phyloP scores from a whole-genome alignment of 2,329 filamentous ascomycete species.

The Venturiaceae sp. region DNA sequence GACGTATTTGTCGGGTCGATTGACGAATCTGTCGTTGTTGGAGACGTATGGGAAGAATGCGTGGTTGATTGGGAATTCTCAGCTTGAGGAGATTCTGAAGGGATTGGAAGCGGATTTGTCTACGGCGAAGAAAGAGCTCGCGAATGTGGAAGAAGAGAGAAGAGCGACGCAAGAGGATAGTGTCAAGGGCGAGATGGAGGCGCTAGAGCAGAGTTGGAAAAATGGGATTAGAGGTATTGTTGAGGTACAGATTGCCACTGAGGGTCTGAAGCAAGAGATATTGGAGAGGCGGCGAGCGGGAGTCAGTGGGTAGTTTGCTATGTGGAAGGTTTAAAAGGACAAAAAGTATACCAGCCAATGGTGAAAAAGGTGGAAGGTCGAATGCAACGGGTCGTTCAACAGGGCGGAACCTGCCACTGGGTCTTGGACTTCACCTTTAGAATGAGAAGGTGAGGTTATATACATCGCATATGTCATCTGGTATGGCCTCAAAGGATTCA shows the following conservation, averaged over 20 bases:
- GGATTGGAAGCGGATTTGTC: slow-evolving; percentile 67
- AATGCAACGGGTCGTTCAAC: too few species aligned
- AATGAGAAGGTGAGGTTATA: too few species aligned
- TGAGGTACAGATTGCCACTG: slow-evolving; percentile 78
- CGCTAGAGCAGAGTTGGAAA: slow-evolving; percentile 71
- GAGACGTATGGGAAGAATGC: slow-evolving; percentile 79
- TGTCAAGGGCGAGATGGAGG: slow-evolving; percentile 61
- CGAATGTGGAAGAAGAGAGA: slow-evolving; percentile 61
- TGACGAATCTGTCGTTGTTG: slow-evolving; percentile 60
- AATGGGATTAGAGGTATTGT: slow-evolving; percentile 67
- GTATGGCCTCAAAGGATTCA: too few species aligned
- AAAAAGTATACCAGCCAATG: background rate
- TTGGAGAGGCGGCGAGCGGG: slow-evolving; percentile 49
- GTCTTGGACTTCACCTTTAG: too few species aligned
- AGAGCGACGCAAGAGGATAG: slow-evolving; percentile 56
- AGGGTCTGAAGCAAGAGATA: slow-evolving; percentile 58
- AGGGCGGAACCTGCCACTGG: too few species aligned
- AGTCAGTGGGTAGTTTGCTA: slow-evolving; percentile 10
- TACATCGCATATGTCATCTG: too few species aligned
- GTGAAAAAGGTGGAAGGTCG: background rate
- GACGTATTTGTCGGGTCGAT: slow-evolving; percentile 46
- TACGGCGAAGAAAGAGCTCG: slow-evolving; percentile 56
- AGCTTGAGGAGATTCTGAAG: slow-evolving; percentile 63
- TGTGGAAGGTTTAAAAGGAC: background rate
- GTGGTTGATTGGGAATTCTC: slow-evolving; percentile 80